Evolutionary conservation across 257 asterid genomes (phyloP).

Genomic region (Scutellaria minor): DNA sequence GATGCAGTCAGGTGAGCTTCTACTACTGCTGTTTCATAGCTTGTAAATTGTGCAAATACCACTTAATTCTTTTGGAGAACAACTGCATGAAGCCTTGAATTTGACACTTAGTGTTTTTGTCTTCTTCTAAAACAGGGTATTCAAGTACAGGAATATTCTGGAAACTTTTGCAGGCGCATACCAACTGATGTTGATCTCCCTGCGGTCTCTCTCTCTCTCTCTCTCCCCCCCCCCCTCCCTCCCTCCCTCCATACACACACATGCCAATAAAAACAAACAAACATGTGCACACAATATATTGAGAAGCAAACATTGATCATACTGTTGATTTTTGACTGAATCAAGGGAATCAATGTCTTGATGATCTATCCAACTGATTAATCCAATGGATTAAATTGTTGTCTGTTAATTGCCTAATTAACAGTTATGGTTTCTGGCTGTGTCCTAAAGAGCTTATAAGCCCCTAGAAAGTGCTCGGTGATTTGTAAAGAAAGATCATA

Average conservation of each 20-base stretch:
- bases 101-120: constrained; percentile 1
- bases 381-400: background rate
- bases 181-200: constrained; percentile 99
- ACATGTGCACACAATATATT: background rate
- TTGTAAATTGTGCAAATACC: constrained; percentile 27
- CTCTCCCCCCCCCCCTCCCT: constrained; percentile 41
- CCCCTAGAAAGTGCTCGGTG: no score
- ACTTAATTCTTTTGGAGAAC: constrained; percentile 26
- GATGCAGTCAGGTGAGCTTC: constrained; percentile 92
- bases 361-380: constrained; percentile 7
- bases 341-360: background rate
- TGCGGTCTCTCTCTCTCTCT: constrained; percentile 67
- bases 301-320: background rate
- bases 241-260: constrained; percentile 19
- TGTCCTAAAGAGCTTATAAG: no score
- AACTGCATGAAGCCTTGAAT: constrained; percentile 16
- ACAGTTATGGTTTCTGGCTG: background rate
- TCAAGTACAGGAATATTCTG: constrained; percentile 96
- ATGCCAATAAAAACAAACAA: constrained; percentile 6
- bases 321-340: constrained; percentile 16
- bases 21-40: constrained; percentile 27
- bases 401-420: constrained; percentile 11
- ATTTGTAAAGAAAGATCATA: no score
- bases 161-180: constrained; percentile 94
- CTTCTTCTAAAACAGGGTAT: constrained; percentile 65